phyloP scores from a whole-genome alignment of 169 alveolate species.

The Plasmodium malariae region DNA sequence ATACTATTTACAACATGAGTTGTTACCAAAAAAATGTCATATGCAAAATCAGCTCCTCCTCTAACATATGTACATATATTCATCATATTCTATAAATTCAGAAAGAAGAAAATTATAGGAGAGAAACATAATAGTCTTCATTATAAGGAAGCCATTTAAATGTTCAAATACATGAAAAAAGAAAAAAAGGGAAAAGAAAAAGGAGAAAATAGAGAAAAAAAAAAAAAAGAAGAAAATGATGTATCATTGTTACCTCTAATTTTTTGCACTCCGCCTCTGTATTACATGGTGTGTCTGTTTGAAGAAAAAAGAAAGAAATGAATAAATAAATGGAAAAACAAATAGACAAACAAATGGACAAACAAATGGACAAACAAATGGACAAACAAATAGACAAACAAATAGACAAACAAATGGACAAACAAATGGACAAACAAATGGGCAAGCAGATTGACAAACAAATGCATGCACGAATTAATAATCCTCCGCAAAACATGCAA shows the following conservation, averaged over 20 bases:
- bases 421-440: too few species aligned
- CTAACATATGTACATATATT: constrained; percentile 83
- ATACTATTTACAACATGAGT: constrained; percentile 88
- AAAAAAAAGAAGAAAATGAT: too few species aligned
- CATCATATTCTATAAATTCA: constrained; percentile 80
- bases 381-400: too few species aligned
- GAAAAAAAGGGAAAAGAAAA: constrained; percentile 24
- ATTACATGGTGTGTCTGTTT: constrained; percentile 52
- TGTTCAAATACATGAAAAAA: constrained; percentile 5
- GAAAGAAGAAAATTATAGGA: constrained; percentile 69
- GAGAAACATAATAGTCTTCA: constrained; percentile 10
- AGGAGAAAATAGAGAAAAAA: constrained; percentile 71
- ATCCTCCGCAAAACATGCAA: neutral
- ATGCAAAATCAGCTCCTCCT: constrained; percentile 85
- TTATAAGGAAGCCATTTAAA: neutral
- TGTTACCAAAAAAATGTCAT: constrained; percentile 85
- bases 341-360: too few species aligned
- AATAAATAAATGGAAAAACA: too few species aligned
- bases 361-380: too few species aligned
- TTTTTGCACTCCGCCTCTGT: constrained; percentile 78
- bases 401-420: too few species aligned
- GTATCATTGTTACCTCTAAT: constrained; percentile 77
- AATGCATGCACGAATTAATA: neutral
- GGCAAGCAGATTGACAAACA: neutral
- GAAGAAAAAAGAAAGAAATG: neutral